Conservation (phyloP, 768 basidiomycete genomes). For the Russula vinacea region DNA sequence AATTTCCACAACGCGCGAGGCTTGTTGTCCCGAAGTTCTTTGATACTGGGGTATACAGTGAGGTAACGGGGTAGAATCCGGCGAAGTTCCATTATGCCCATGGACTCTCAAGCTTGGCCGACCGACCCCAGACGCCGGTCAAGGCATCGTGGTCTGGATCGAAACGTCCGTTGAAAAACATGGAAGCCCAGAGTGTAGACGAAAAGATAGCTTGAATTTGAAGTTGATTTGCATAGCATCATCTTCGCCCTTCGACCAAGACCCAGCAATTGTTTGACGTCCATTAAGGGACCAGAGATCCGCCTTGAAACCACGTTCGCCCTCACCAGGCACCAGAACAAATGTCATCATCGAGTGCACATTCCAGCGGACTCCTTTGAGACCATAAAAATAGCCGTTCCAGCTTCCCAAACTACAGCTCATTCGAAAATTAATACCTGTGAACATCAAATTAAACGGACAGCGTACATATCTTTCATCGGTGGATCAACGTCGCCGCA, state of each 20-base stretch:
- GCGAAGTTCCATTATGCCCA: constrained; percentile 31
- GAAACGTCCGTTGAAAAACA: constrained; percentile 16
- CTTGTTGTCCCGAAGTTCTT: constrained; percentile 30
- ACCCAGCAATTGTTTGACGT: constrained; percentile 24
- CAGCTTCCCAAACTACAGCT: constrained; percentile 17
- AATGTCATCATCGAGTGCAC: constrained; percentile 24
- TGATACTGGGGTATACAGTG: constrained; percentile 33
- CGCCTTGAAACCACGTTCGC: constrained; percentile 16
- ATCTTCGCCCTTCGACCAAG: constrained; percentile 23
- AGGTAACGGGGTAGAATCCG: constrained; percentile 31
- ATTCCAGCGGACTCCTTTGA: neutral
- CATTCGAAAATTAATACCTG: neutral
- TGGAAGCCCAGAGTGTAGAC: constrained; percentile 4
- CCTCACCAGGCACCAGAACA: constrained; percentile 6
- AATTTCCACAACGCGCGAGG: constrained; percentile 36
- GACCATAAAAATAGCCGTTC: constrained; percentile 24
- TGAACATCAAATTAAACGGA: neutral
- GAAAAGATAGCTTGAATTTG: constrained; percentile 20
- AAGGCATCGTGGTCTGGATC: constrained; percentile 15
- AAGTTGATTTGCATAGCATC: constrained; percentile 23
- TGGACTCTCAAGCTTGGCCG: neutral
- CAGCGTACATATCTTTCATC: constrained; percentile 16
- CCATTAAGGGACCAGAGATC: constrained; percentile 14
- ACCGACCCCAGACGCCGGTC: constrained; percentile 8
- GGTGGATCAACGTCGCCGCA: neutral